Evolutionary conservation across 2,329 filamentous ascomycete species (phyloP).

Genomic region (Fusarium sp.): DNA sequence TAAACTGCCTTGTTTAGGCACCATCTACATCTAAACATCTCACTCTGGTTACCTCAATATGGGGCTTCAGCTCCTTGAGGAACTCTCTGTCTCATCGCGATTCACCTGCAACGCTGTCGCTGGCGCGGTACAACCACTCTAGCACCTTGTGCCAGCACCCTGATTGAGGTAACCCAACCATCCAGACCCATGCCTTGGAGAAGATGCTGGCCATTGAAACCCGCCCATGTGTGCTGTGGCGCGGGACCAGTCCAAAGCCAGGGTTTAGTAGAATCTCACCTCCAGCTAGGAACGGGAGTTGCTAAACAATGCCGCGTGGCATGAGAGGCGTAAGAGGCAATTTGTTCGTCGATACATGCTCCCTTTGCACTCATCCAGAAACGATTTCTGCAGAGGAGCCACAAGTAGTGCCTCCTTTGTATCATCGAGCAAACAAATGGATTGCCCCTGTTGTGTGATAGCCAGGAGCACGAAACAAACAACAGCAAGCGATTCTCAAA

Average conservation of each 20-base stretch:
- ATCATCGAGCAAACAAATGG: constrained; percentile 19
- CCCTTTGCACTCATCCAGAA: constrained; percentile 13
- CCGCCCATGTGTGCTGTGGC: constrained; percentile 29
- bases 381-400: background rate
- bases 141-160: constrained; percentile 9
- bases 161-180: constrained; percentile 33
- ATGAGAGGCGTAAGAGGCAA: constrained; percentile 7
- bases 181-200: constrained; percentile 2
- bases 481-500: background rate
- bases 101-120: constrained; percentile 7
- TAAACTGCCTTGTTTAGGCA: constrained; percentile 25
- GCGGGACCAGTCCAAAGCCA: constrained; percentile 14
- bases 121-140: constrained; percentile 16
- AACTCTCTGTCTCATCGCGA: constrained; percentile 11
- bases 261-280: constrained; percentile 7
- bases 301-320: constrained; percentile 30
- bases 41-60: constrained; percentile 19
- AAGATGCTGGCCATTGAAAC: constrained; percentile 30
- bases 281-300: constrained; percentile 6
- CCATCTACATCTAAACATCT: constrained; percentile 11
- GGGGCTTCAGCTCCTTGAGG: constrained; percentile 34
- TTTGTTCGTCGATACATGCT: constrained; percentile 2
- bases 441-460: background rate
- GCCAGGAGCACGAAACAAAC: constrained; percentile 4
- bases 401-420: constrained; percentile 17